Percentiles rank a stretch among this genome's conserved stretches.
phyloP scores from a whole-genome alignment of 2,329 filamentous ascomycete genomes.

The Aspergillus sp. region DNA sequence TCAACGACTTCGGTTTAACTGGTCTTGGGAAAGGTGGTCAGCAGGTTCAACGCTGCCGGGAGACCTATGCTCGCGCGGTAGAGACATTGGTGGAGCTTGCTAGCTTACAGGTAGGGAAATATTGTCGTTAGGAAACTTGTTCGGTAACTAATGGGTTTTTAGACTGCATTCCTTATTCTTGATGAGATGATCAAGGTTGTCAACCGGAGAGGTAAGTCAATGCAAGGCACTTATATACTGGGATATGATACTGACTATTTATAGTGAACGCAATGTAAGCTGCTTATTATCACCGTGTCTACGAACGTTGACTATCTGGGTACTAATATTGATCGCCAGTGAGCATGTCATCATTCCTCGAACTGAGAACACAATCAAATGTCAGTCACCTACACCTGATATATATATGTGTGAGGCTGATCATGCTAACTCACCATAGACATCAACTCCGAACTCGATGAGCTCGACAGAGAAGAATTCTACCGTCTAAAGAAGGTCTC shows the following conservation, averaged over 20 bases:
- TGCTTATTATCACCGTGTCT: neutral
- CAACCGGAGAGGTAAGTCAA: slow-evolving; percentile 71
- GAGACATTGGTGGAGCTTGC: slow-evolving; percentile 93
- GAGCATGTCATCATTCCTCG: slow-evolving; percentile 80
- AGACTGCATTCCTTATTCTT: slow-evolving; percentile 93
- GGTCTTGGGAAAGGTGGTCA: slow-evolving; percentile 95
- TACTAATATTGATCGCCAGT: slow-evolving; percentile 21
- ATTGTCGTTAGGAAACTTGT: too few relatives aligned
- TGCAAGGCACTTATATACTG: neutral
- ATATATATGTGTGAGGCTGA: too few relatives aligned
- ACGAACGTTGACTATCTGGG: neutral
- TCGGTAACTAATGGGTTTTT: slow-evolving; percentile 8
- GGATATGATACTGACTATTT: slow-evolving; percentile 17
- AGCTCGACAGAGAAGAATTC: slow-evolving; percentile 96
- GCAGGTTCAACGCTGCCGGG: slow-evolving; percentile 88
- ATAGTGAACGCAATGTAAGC: slow-evolving; percentile 85
- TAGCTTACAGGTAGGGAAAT: slow-evolving; percentile 62
- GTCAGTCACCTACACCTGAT: slow-evolving; percentile 37
- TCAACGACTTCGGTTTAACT: slow-evolving; percentile 93
- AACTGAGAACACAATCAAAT: slow-evolving; percentile 99
- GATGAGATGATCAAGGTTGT: slow-evolving; percentile 99
- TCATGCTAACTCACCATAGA: slow-evolving; percentile 42
- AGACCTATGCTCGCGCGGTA: slow-evolving; percentile 92
- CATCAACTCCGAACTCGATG: slow-evolving; percentile 97
- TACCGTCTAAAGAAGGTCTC: slow-evolving; percentile 95